These are phyloP conservation scores for Daldinia sp. DNA, from an alignment of 2,329 filamentous ascomycete species.

Conservation along the genomic window DNA sequence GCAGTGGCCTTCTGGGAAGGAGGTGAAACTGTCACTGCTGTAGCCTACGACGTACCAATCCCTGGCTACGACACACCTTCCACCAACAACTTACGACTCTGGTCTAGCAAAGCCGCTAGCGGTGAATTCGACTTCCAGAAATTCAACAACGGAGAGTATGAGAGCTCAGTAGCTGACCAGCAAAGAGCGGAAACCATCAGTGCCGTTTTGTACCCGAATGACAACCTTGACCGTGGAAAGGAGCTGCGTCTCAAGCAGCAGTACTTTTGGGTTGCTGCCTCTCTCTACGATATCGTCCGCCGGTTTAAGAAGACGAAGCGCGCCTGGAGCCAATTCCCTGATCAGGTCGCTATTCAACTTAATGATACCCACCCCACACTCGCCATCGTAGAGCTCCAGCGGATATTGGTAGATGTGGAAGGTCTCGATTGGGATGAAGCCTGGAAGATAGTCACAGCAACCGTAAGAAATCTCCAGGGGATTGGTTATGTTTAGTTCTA, in stretches of 20 bases:
- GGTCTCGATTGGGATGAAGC: constrained; percentile 92
- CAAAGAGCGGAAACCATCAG: constrained; percentile 99
- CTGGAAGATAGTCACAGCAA: constrained; percentile 80
- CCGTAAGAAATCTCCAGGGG: constrained; percentile 56
- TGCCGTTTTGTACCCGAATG: constrained; percentile 95
- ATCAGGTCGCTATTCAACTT: constrained; percentile 95
- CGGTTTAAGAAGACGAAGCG: constrained; percentile 98
- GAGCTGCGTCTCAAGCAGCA: constrained; percentile 98
- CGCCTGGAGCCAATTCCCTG: constrained; percentile 89
- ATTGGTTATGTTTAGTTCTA: constrained; percentile 3
- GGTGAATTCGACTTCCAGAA: constrained; percentile 99
- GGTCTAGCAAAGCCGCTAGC: constrained; percentile 96
- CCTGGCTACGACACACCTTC: constrained; percentile 89
- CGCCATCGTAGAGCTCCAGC: constrained; percentile 93
- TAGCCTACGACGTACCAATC: constrained; percentile 92
- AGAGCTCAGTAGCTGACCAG: constrained; percentile 97
- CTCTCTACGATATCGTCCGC: constrained; percentile 93
- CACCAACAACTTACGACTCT: constrained; percentile 95
- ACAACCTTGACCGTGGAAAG: constrained; percentile 95
- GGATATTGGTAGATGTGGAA: constrained; percentile 89
- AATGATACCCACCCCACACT: constrained; percentile 98
- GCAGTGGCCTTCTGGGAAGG: constrained; percentile 82
- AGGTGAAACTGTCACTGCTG: constrained; percentile 89
- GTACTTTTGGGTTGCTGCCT: constrained; percentile 99
- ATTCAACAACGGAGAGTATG: constrained; percentile 98